Evolutionary conservation across 164 flowering plant species (phyloP).

Genomic region (Protea cynaroides): DNA sequence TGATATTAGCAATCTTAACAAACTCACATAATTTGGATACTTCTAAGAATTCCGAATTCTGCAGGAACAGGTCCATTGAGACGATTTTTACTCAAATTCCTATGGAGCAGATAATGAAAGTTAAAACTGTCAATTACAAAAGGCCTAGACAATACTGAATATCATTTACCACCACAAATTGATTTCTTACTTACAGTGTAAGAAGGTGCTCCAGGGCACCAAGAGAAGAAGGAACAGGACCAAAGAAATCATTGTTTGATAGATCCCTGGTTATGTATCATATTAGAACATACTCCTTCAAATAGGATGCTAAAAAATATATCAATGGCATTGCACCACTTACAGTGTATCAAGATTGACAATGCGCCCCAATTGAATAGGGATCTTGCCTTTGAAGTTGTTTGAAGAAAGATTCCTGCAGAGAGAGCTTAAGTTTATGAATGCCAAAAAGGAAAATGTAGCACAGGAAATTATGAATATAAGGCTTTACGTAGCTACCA

Average conservation of each 20-base stretch:
- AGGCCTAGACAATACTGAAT: too few relatives aligned
- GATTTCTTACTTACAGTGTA: constrained; percentile 42
- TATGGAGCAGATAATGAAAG: constrained; percentile 2
- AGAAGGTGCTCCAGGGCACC: constrained; percentile 92
- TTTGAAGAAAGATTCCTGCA: constrained; percentile 78
- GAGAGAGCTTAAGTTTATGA: neutral
- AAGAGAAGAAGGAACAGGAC: constrained; percentile 65
- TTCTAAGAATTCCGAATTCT: constrained; percentile 78
- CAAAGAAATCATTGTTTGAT: constrained; percentile 66
- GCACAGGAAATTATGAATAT: neutral
- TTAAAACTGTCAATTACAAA: too few relatives aligned
- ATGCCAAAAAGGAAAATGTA: neutral
- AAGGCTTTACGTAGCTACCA: too few relatives aligned
- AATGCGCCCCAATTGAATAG: constrained; percentile 64
- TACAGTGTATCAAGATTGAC: constrained; percentile 87
- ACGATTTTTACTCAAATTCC: constrained; percentile 63
- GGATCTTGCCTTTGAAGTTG: constrained; percentile 64
- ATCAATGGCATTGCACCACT: constrained; percentile 10
- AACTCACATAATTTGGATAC: constrained; percentile 66
- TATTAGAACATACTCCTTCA: neutral
- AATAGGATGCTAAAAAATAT: neutral
- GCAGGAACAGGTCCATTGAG: constrained; percentile 59
- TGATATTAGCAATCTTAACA: neutral
- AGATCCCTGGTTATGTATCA: constrained; percentile 51
- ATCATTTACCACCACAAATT: too few relatives aligned